phyloP scores from a whole-genome alignment of 805 yeast genomes.

The Hanseniaspora pseudoguilliermondii region DNA sequence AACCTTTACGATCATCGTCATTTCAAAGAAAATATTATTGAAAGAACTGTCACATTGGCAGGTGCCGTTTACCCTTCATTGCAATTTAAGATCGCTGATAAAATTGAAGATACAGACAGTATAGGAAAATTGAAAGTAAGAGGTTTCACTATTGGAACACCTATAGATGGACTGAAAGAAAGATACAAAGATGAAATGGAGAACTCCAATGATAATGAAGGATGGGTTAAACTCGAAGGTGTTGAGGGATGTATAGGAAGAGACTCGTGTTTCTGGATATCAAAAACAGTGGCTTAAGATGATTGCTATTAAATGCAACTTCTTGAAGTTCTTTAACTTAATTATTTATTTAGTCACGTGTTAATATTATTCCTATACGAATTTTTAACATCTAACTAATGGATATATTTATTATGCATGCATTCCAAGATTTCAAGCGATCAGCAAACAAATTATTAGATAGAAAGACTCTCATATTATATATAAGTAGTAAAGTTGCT shows the following conservation, averaged over 20 bases:
- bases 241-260: slow-evolving; percentile 4
- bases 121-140: slow-evolving; percentile 44
- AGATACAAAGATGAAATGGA: neutral
- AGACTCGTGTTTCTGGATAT: slow-evolving; percentile 7
- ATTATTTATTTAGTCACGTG: too few species aligned
- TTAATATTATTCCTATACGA: too few species aligned
- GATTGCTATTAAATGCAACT: neutral
- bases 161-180: slow-evolving; percentile 21
- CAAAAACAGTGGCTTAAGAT: neutral
- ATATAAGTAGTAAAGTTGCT: too few species aligned
- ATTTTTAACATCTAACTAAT: too few species aligned
- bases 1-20: slow-evolving; percentile 53
- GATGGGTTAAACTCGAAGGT: slow-evolving; percentile 2
- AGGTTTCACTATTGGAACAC: slow-evolving; percentile 57
- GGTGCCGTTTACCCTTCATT: slow-evolving; percentile 51
- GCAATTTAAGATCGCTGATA: slow-evolving; percentile 43
- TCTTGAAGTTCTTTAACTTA: neutral
- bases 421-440: too few species aligned
- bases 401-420: too few species aligned
- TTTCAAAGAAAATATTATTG: slow-evolving; percentile 24
- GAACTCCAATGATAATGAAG: neutral
- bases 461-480: too few species aligned
- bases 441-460: too few species aligned
- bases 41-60: slow-evolving; percentile 27
- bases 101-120: slow-evolving; percentile 24